These are phyloP conservation scores for Colletotrichum zoysiae DNA, from an alignment of 2,329 filamentous ascomycete species.

Conservation along the genomic window DNA sequence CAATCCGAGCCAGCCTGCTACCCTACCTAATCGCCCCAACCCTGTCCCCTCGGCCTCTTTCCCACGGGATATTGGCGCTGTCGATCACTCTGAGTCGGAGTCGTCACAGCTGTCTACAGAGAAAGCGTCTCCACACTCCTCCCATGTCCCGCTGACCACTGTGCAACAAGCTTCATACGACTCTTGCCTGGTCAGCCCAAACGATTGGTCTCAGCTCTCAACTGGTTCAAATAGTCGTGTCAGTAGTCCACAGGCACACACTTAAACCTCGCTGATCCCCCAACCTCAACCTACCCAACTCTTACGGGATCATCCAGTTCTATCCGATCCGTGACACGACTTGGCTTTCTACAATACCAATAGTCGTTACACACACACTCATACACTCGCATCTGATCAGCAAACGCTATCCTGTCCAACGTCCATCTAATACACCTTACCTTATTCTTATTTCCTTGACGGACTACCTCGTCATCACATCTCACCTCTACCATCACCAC, in stretches of 20 bases:
- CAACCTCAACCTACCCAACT: slow-evolving; percentile 46
- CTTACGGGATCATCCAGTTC: slow-evolving; percentile 51
- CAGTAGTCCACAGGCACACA: slow-evolving; percentile 43
- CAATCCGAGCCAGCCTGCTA: slow-evolving; percentile 51
- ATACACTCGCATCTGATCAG: slow-evolving; percentile 65
- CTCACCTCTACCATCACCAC: slow-evolving; percentile 25
- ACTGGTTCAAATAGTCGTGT: slow-evolving; percentile 46
- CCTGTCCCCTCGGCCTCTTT: slow-evolving; percentile 61
- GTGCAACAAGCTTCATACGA: slow-evolving; percentile 58
- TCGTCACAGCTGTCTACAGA: slow-evolving; percentile 61
- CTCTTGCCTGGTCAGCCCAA: slow-evolving; percentile 52
- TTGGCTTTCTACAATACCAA: slow-evolving; percentile 56
- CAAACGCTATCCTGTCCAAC: slow-evolving; percentile 50
- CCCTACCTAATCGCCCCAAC: slow-evolving; percentile 58
- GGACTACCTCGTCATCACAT: slow-evolving; percentile 37
- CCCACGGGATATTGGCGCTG: slow-evolving; percentile 64
- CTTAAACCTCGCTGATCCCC: slow-evolving; percentile 69
- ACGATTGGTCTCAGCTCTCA: slow-evolving; percentile 55
- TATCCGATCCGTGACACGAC: slow-evolving; percentile 53
- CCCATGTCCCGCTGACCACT: slow-evolving; percentile 56
- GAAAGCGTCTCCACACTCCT: slow-evolving; percentile 52
- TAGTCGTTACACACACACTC: slow-evolving; percentile 52
- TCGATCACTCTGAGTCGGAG: slow-evolving; percentile 66
- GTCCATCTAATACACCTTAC: slow-evolving; percentile 37
- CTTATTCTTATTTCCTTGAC: slow-evolving; percentile 30